Evolutionary conservation across 2,329 filamentous ascomycete species (phyloP).

Genomic region (Colletotrichum tropicicola): DNA sequence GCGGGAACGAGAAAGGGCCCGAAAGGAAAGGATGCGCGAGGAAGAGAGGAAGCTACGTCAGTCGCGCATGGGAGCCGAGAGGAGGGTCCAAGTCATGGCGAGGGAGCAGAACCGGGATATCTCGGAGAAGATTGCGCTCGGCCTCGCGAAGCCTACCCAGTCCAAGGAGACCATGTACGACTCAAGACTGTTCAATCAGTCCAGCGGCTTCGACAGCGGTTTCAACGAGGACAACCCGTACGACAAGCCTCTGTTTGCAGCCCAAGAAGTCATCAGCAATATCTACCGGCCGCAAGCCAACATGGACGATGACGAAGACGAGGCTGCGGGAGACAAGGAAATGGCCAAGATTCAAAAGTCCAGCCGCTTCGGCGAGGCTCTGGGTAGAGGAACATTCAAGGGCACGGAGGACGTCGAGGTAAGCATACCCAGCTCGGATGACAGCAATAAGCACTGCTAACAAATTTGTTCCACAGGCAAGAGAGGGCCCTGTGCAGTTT

Average conservation of each 20-base stretch:
- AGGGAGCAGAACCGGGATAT: conserved; percentile 97
- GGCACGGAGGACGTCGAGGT: conserved; percentile 85
- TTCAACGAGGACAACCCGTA: conserved; percentile 99
- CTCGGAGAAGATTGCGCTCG: conserved; percentile 94
- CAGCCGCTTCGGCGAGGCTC: conserved; percentile 83
- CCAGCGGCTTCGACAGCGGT: conserved; percentile 86
- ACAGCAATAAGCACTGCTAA: not conserved
- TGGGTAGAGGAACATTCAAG: conserved; percentile 92
- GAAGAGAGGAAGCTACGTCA: conserved; percentile 91
- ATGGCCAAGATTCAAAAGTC: conserved; percentile 89
- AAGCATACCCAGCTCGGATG: conserved; percentile 41
- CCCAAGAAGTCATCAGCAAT: conserved; percentile 91
- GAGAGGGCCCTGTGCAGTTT: conserved; percentile 94
- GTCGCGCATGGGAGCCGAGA: conserved; percentile 94
- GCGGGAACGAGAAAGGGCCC: conserved; percentile 78
- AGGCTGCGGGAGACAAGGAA: conserved; percentile 81
- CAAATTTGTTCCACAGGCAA: conserved; percentile 56
- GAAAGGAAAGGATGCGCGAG: conserved; percentile 81
- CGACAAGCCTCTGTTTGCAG: conserved; percentile 96
- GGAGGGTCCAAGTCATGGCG: conserved; percentile 90
- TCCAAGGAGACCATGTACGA: conserved; percentile 97
- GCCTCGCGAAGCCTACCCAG: conserved; percentile 92
- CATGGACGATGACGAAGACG: conserved; percentile 79
- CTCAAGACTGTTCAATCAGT: conserved; percentile 93
- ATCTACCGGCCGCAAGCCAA: conserved; percentile 88